phyloP scores from a whole-genome alignment of 192 early-diverging fungal species.

The Thamnidium elegans region DNA sequence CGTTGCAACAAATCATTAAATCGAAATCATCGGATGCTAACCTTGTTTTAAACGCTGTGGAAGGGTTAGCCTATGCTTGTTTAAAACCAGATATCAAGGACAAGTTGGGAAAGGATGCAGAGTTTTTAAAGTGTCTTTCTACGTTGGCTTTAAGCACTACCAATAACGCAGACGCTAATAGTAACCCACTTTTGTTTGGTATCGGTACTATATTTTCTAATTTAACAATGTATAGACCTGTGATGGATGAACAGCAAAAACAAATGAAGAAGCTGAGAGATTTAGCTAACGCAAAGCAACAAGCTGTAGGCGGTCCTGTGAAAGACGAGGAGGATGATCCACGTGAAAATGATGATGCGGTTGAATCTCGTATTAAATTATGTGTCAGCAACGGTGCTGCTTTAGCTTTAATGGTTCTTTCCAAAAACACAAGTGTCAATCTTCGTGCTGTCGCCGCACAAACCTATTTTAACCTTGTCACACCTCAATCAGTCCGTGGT shows the following conservation, averaged over 20 bases:
- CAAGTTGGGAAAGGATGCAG: slow-evolving; percentile 53
- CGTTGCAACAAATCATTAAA: slow-evolving; percentile 55
- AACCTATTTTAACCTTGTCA: slow-evolving; percentile 67
- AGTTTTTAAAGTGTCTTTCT: slow-evolving; percentile 58
- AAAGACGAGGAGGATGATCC: slow-evolving; percentile 43
- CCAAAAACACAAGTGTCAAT: slow-evolving; percentile 53
- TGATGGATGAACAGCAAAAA: slow-evolving; percentile 75
- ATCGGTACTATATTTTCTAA: slow-evolving; percentile 73
- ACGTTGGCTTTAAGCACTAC: slow-evolving; percentile 44
- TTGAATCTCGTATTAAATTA: slow-evolving; percentile 51
- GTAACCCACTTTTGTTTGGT: slow-evolving; percentile 62
- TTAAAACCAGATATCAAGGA: slow-evolving; percentile 70
- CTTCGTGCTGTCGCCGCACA: slow-evolving; percentile 64
- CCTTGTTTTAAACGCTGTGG: slow-evolving; percentile 58
- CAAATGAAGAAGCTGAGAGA: slow-evolving; percentile 69
- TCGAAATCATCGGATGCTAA: slow-evolving; percentile 27
- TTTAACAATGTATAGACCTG: slow-evolving; percentile 65
- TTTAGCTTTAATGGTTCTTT: slow-evolving; percentile 50
- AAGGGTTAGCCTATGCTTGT: slow-evolving; percentile 82
- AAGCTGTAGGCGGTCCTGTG: background rate
- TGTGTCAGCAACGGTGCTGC: slow-evolving; percentile 62
- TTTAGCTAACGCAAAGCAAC: slow-evolving; percentile 28
- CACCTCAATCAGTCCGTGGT: slow-evolving; percentile 66
- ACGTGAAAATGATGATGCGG: slow-evolving; percentile 57
- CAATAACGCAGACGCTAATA: slow-evolving; percentile 35